These are phyloP conservation scores for Rhipidocladum racemiflorum DNA, from an alignment of 176 grass and related monocot genomes.

Conservation along the genomic window DNA sequence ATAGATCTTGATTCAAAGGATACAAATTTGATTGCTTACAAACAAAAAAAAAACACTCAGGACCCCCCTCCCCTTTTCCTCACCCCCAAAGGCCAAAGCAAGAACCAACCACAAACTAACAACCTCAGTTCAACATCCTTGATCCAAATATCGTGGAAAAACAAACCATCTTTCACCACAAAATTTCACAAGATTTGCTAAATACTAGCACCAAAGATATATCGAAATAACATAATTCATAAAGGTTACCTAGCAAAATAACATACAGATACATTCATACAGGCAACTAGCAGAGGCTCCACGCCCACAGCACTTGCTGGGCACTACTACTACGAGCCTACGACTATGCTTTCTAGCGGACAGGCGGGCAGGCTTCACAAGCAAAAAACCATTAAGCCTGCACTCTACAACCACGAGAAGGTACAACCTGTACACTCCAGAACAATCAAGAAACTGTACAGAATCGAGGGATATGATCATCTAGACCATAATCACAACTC, in stretches of 20 bases:
- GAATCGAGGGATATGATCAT: constrained; percentile 22
- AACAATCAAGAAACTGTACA: constrained; percentile 57
- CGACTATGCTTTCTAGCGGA: background rate
- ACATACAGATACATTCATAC: constrained; percentile 18
- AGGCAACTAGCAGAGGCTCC: background rate
- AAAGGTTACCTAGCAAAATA: background rate
- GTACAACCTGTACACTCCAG: constrained; percentile 43
- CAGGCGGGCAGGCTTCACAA: constrained; percentile 36
- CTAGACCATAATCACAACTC: constrained; percentile 24
- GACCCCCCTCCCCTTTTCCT: too few relatives aligned
- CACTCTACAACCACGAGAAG: constrained; percentile 29
- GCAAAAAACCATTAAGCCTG: constrained; percentile 51
- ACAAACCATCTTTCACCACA: too few relatives aligned
- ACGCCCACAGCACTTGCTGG: constrained; percentile 12
- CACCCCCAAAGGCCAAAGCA: too few relatives aligned
- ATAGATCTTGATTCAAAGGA: too few relatives aligned
- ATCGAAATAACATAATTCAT: too few relatives aligned
- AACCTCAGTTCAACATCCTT: too few relatives aligned
- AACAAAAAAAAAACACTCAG: too few relatives aligned
- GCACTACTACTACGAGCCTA: constrained; percentile 43
- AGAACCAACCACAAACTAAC: too few relatives aligned
- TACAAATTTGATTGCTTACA: too few relatives aligned
- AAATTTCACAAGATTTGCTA: too few relatives aligned
- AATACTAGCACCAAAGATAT: too few relatives aligned
- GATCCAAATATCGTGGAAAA: too few relatives aligned